Evolutionary conservation across 768 basidiomycete genomes (phyloP), one percentile per base, ranked within the genome.

Genomic region (Dioszegia aurantiaca): DNA sequence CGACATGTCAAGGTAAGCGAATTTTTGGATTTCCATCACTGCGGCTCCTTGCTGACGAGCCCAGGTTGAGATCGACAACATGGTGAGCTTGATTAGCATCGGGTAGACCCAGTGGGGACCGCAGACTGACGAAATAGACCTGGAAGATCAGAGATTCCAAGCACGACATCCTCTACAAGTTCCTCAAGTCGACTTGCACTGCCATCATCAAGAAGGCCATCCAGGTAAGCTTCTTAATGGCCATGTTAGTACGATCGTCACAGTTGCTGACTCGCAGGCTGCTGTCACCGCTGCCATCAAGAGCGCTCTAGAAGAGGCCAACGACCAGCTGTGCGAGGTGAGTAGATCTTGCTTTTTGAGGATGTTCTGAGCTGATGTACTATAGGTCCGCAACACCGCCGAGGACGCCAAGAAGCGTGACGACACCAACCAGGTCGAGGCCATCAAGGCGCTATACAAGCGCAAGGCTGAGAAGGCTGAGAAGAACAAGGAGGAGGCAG

Each of bases 281-380:
- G 86, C 83, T 0, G 79, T 86, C 33, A 77, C 79, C 40, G 86
- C 85, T 53, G 85, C 85, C 2, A 83, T 97, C 55, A 82, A 80
- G 43, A 89, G 88, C 16, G 90, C 85, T 0, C 78, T 97, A 61
- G 90, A 90, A 75, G 88, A 91, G 64, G 79, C 91, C 40, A 91
- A 97, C 68, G 87, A 87, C 16, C 90, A 93, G 78, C 83, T 98
- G 19, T 87, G 90, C 23, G 81, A 83, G n/a, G 89, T 97, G 43
- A 80, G 88, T 47, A 21, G 24, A 31, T 33, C 3, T 19, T 59
- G 80, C 84, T 6, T 44, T 31, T 37, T 44, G 27, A 30, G 19
- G 2, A 33, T 33, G n/a, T n/a, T 11, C 19, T 27, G 36, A 12
- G n/a, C 53, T 55, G 43, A 19, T 30, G 24, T 19, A 3, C 23